phyloP scores from a whole-genome alignment of 2,329 filamentous ascomycete genomes.

The Ascochyta viciae-villosae region DNA sequence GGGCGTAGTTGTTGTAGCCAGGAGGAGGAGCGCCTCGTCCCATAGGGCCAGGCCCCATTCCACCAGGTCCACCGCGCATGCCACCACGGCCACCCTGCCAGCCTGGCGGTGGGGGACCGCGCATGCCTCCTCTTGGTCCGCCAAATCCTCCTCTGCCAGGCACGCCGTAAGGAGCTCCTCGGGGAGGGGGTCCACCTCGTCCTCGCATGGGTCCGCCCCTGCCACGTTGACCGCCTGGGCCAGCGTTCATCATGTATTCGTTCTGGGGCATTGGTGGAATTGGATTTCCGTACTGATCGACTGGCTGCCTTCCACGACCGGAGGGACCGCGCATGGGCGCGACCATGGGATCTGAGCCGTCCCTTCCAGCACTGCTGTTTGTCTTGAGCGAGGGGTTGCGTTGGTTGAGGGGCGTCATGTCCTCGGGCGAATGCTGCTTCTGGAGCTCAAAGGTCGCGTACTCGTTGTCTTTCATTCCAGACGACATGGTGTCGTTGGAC shows the following conservation, averaged over 20 bases:
- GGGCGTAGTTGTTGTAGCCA: constrained; percentile 49
- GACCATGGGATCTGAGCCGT: constrained; percentile 48
- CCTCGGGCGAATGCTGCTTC: constrained; percentile 68
- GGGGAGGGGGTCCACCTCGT: constrained; percentile 48
- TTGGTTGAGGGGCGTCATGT: constrained; percentile 73
- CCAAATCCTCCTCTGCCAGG: constrained; percentile 47
- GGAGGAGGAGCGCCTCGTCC: constrained; percentile 53
- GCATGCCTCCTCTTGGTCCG: constrained; percentile 47
- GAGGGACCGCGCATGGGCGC: constrained; percentile 46
- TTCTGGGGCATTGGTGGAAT: constrained; percentile 54
- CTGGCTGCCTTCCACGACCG: constrained; percentile 49
- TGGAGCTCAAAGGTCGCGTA: constrained; percentile 71
- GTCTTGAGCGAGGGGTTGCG: constrained; percentile 67
- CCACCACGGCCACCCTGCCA: constrained; percentile 50
- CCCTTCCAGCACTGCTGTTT: constrained; percentile 54
- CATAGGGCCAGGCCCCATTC: constrained; percentile 46
- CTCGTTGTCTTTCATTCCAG: constrained; percentile 58
- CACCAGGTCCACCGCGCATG: constrained; percentile 42
- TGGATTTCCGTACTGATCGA: constrained; percentile 72
- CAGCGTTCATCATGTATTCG: constrained; percentile 53
- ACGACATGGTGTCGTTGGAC: constrained; percentile 62
- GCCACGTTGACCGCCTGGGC: constrained; percentile 51
- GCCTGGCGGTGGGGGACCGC: constrained; percentile 51
- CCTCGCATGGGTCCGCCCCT: constrained; percentile 51
- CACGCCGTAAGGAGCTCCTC: constrained; percentile 45